Base-by-base conservation (phyloP, 805 yeast species). In the Candida koratica region DNA sequence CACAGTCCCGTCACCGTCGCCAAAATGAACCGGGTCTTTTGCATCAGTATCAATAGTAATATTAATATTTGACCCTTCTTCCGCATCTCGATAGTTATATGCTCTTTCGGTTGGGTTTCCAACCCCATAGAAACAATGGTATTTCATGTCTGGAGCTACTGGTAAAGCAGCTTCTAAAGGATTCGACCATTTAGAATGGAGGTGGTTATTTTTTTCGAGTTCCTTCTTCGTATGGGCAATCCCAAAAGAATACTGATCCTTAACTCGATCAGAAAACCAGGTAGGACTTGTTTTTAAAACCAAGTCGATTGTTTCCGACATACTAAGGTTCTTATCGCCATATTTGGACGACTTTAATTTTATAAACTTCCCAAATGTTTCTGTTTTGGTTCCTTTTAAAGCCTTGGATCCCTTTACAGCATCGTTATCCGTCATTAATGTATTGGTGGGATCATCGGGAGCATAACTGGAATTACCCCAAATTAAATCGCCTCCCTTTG, bases 1-100 rank as follows among this genome's bases (percentile, higher is more conserved):
- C 4, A 93, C 84, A 0, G 98, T 93, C 4, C 98, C 98, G 58
- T 93, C 98, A 17, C 98, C 98, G 53, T 93, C 95, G 1, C 95
- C 81, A 52, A 86, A 68, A 24, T 71, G 69, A 0, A 93, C 96
- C 0, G 95, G 80, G 24, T 73, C 67, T 4, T 61, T 67, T 26
- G 73, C 69, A 7, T 75, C 84, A 16, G 74, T 60, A 47, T 84
- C 87, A 34, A 93, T 85, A 0, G 90, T 74, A 38, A 84, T 72
- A 43, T 83, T 78, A 44, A 90, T 63, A 4, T 53, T 53, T 19
- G 77, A 72, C 0, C 66, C 60, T 37, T 75, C 73, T 41, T 77
- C 75, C 5, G 64, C 67, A 37, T 83, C 84, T 37, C 75, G 78
- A 60, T 93, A 93, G 22, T 79, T 76, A 60, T 93, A 93, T 0